A percentile compares a stretch with the other conserved stretches of the same genome.
phyloP scores from a whole-genome alignment of 306 rosid genomes.

The Sechiopsis laciniata region DNA sequence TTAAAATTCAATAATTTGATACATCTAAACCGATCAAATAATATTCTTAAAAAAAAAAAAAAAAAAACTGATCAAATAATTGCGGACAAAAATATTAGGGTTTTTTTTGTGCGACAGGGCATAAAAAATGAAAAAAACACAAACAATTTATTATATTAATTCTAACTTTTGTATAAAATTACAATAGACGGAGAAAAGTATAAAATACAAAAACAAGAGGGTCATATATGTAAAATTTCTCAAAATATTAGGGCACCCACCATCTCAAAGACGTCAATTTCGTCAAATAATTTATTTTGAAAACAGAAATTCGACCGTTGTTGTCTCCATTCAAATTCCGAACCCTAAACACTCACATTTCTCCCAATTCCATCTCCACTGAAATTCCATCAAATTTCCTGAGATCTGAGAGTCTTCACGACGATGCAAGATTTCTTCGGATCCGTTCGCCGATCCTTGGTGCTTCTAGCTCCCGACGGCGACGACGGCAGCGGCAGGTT shows the following conservation, averaged over 20 bases:
- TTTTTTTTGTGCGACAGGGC: too few species aligned
- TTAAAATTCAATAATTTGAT: too few species aligned
- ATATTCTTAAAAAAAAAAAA: too few species aligned
- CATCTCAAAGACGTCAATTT: neutral
- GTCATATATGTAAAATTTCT: neutral
- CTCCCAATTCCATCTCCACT: neutral
- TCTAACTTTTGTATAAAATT: too few species aligned
- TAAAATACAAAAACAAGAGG: constrained; percentile 5
- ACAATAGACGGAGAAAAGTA: neutral
- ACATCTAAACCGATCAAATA: too few species aligned
- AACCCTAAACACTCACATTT: constrained; percentile 15
- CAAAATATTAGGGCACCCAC: neutral
- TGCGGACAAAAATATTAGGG: too few species aligned
- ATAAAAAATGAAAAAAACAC: too few species aligned
- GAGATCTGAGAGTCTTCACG: constrained; percentile 11
- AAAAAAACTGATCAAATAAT: too few species aligned
- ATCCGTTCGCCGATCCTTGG: constrained; percentile 76
- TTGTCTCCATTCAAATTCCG: constrained; percentile 19
- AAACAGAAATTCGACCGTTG: constrained; percentile 19
- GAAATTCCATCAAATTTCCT: neutral
- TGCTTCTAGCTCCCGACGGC: constrained; percentile 37
- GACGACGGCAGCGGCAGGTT: constrained; percentile 42
- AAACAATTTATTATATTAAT: too few species aligned
- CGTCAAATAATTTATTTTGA: constrained; percentile 17
- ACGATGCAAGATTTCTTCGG: constrained; percentile 71